These are phyloP conservation scores for Silene coronaria DNA, from an alignment of 179 eudicot genomes.

Conservation along the genomic window DNA sequence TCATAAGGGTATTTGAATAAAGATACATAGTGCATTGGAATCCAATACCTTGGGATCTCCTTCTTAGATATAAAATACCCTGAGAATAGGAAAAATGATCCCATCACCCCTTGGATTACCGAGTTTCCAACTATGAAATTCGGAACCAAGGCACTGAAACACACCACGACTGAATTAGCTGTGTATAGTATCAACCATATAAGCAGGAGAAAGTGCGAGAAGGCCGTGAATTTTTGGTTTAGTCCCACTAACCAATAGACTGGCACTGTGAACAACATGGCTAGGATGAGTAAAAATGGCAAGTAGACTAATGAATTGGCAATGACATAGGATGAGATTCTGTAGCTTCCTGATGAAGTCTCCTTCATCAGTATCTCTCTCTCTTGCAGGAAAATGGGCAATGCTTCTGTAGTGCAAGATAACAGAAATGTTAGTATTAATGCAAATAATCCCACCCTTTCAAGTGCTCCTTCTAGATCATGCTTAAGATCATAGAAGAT, in stretches of 20 bases:
- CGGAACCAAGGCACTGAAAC: conserved; percentile 88
- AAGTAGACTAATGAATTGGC: conserved; percentile 86
- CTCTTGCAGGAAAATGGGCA: conserved; percentile 90
- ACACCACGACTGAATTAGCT: conserved; percentile 88
- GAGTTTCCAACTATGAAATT: conserved; percentile 94
- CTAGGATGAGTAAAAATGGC: conserved; percentile 69
- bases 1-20: conserved; percentile 95
- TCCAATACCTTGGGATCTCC: conserved; percentile 82
- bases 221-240: conserved; percentile 45
- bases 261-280: conserved; percentile 64
- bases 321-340: conserved; percentile 81
- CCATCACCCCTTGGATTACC: conserved; percentile 84
- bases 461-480: conserved; percentile 66
- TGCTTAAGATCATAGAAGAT: conserved; percentile 63
- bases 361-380: conserved; percentile 90
- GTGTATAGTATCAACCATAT: conserved; percentile 95
- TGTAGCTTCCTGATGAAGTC: conserved; percentile 78
- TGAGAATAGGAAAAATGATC: conserved; percentile 84
- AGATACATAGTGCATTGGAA: conserved; percentile 84
- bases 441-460: conserved; percentile 83
- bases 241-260: conserved; percentile 95
- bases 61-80: conserved; percentile 84
- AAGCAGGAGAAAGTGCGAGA: conserved; percentile 57
- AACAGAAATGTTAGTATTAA: conserved; percentile 77
- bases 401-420: conserved; percentile 79